Evolutionary conservation across 345 rosid species (phyloP).

Genomic region (Zanthoxylum bungeanum): DNA sequence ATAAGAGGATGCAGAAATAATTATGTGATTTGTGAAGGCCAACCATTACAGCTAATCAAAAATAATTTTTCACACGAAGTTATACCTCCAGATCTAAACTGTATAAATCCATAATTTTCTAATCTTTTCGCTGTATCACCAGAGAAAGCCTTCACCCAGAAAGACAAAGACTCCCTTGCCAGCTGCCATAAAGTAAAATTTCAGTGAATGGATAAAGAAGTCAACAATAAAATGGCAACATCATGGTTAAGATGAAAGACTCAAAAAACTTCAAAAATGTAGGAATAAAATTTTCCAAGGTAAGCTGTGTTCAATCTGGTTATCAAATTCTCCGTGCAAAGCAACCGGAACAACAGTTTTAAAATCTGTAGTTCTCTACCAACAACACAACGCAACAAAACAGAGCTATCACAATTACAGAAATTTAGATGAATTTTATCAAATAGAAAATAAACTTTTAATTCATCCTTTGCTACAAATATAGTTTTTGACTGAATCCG

Average conservation of each 20-base stretch:
- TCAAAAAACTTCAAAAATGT: too few species aligned
- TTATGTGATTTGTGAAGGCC: not conserved
- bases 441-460: not conserved
- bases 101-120: constrained; percentile 95
- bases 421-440: constrained; percentile 2
- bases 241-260: not conserved
- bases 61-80: not conserved
- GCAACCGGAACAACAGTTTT: not conserved
- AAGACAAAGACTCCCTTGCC: constrained; percentile 92
- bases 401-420: not conserved
- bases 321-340: not conserved
- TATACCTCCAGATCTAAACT: constrained; percentile 93
- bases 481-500: not conserved
- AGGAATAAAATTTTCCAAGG: not conserved
- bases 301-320: not conserved
- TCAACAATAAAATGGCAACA: not conserved
- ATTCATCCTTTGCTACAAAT: not conserved
- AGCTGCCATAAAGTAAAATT: constrained; percentile 48
- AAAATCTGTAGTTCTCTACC: not conserved
- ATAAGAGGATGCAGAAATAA: not conserved
- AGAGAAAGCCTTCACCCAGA: constrained; percentile 99
- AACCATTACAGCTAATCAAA: not conserved
- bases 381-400: not conserved
- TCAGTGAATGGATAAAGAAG: constrained; percentile 1
- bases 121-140: constrained; percentile 95